phyloP scores from a whole-genome alignment of 768 basidiomycete species.

The Suillus sp. region DNA sequence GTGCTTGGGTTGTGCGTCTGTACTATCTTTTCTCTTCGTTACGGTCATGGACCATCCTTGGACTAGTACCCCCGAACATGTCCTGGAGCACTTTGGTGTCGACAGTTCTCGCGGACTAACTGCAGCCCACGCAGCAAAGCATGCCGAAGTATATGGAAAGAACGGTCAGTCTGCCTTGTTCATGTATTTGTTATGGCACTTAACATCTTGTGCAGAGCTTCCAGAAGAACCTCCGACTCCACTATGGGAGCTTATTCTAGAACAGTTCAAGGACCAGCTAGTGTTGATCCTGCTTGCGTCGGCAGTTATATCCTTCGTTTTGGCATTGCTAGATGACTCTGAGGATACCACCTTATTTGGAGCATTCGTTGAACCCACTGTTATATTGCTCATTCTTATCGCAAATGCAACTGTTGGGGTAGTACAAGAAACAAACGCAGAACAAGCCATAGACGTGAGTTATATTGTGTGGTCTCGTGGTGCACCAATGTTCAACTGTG shows the following conservation, averaged over 20 bases:
- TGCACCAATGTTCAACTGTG: background rate
- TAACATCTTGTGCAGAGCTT: conserved; percentile 58
- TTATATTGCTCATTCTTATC: conserved; percentile 93
- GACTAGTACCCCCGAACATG: conserved; percentile 68
- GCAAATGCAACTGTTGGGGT: conserved; percentile 99
- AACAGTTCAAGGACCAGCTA: conserved; percentile 98
- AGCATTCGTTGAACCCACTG: conserved; percentile 93
- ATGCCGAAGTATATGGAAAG: conserved; percentile 80
- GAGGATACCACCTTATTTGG: conserved; percentile 67
- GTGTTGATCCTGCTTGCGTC: conserved; percentile 96
- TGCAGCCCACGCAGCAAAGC: conserved; percentile 64
- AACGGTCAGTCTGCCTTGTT: conserved; percentile 57
- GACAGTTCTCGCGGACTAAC: conserved; percentile 65
- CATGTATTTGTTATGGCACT: background rate
- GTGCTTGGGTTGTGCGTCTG: conserved; percentile 6
- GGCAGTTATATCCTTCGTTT: conserved; percentile 88
- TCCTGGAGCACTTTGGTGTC: conserved; percentile 74
- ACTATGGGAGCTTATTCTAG: conserved; percentile 92
- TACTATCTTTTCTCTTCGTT: conserved; percentile 20
- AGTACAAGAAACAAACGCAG: conserved; percentile 94
- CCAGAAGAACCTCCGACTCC: conserved; percentile 93
- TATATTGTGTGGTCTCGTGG: background rate
- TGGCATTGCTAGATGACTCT: conserved; percentile 85
- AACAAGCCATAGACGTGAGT: conserved; percentile 95
- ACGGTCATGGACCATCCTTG: conserved; percentile 72